Percentiles rank a stretch among this genome's conserved stretches.
These are phyloP conservation scores for Canavalia ensiformis DNA, from an alignment of 306 rosid species.

Conservation along the genomic window DNA sequence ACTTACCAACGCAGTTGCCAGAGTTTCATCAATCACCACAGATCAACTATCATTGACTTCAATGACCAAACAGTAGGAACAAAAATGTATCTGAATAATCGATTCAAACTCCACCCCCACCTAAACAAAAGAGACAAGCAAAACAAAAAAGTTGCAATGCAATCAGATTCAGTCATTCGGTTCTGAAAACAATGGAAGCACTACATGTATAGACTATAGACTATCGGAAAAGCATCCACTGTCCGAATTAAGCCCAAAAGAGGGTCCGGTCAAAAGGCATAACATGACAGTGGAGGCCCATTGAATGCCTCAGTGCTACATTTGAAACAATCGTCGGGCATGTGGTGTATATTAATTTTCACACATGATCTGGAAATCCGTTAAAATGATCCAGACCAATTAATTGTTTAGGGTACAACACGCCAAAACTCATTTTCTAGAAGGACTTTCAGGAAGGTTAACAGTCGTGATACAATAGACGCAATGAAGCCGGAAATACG, in stretches of 20 bases:
- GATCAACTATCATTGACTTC: no score
- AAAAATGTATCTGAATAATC: no score
- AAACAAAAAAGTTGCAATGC: not conserved
- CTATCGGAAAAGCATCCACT: constrained; percentile 38
- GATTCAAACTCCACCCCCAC: no score
- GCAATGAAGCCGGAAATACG: constrained; percentile 35
- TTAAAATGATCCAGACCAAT: constrained; percentile 51
- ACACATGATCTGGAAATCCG: constrained; percentile 39
- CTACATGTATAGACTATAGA: constrained; percentile 12
- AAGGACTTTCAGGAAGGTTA: constrained; percentile 23
- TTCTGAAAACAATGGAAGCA: constrained; percentile 24
- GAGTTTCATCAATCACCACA: no score
- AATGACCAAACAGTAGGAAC: no score
- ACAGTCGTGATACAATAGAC: constrained; percentile 34
- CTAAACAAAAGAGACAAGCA: no score
- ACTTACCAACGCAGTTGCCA: no score
- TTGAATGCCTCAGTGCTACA: constrained; percentile 36
- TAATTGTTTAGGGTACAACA: constrained; percentile 30
- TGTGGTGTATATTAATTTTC: constrained; percentile 29
- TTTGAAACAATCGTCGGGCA: constrained; percentile 31
- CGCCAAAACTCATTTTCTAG: constrained; percentile 41
- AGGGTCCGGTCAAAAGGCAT: not conserved
- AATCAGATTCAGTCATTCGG: constrained; percentile 18
- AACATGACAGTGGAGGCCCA: constrained; percentile 34
- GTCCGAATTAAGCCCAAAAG: constrained; percentile 30